These are phyloP conservation scores for Zea luxurians DNA, from an alignment of 176 grass and related monocot genomes.

Conservation along the genomic window DNA sequence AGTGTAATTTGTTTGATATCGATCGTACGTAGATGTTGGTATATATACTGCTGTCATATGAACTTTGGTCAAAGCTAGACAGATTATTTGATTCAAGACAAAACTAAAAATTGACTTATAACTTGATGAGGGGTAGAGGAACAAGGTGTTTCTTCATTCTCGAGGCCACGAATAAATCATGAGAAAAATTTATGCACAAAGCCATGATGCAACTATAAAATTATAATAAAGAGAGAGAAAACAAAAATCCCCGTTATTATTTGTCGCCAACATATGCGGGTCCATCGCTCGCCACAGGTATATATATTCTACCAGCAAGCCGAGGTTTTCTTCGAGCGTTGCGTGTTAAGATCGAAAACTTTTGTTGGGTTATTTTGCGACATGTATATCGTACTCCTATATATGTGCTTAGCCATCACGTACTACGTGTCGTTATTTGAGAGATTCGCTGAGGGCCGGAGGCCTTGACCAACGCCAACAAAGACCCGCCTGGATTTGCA, in stretches of 20 bases:
- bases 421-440: not conserved
- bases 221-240: too few species aligned
- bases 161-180: not conserved
- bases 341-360: not conserved
- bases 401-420: not conserved
- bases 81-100: not conserved
- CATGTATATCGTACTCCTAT: not conserved
- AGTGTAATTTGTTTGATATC: too few species aligned
- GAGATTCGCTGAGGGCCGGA: constrained; percentile 40
- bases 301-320: not conserved
- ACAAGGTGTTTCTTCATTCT: not conserved
- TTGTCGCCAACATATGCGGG: too few species aligned
- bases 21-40: too few species aligned
- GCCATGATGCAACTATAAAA: not conserved
- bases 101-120: not conserved
- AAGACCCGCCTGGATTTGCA: constrained; percentile 20
- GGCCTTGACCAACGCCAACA: constrained; percentile 18
- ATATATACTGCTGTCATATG: too few species aligned
- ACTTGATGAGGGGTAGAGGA: not conserved
- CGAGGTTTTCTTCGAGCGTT: not conserved
- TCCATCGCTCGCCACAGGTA: too few species aligned
- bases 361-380: not conserved
- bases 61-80: not conserved
- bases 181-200: not conserved
- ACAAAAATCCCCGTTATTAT: too few species aligned